Evolutionary conservation across 2,329 filamentous ascomycete species (phyloP).

Genomic region (Cyclaneusma minus): DNA sequence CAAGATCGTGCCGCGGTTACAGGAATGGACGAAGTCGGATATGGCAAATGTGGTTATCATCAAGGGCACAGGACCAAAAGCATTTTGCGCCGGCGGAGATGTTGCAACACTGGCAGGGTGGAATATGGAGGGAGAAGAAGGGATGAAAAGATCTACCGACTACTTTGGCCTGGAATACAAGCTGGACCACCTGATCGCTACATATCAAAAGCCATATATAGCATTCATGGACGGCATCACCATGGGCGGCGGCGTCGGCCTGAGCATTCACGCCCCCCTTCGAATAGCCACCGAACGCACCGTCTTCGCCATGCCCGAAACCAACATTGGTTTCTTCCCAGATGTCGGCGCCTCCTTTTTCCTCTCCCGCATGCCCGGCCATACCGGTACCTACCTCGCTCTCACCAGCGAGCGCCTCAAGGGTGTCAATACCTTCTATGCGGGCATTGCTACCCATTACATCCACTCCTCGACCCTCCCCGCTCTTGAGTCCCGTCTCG

Average conservation of each 20-base stretch:
- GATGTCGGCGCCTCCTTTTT: conserved; percentile 97
- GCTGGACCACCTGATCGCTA: conserved; percentile 88
- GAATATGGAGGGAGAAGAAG: conserved; percentile 52
- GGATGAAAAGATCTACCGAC: conserved; percentile 58
- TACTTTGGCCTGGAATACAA: conserved; percentile 96
- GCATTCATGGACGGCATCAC: conserved; percentile 96
- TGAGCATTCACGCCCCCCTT: conserved; percentile 90
- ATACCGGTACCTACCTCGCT: conserved; percentile 80
- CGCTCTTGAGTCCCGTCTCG: conserved; percentile 67
- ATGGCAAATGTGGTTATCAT: conserved; percentile 86
- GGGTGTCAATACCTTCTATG: conserved; percentile 77
- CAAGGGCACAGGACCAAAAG: conserved; percentile 72
- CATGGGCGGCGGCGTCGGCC: conserved; percentile 92
- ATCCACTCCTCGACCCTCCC: conserved; percentile 79
- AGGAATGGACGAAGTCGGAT: conserved; percentile 91
- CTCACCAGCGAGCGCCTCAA: conserved; percentile 73
- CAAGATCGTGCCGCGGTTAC: conserved; percentile 78
- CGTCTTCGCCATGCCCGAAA: conserved; percentile 96
- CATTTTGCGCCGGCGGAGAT: conserved; percentile 89
- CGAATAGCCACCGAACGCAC: conserved; percentile 93
- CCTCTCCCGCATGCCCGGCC: conserved; percentile 74
- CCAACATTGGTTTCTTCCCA: conserved; percentile 95
- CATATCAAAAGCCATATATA: conserved; percentile 83
- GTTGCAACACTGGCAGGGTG: conserved; percentile 62
- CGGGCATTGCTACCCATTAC: conserved; percentile 90